These are phyloP conservation scores for Starmerella stellata DNA, from an alignment of 805 yeast species.

Conservation along the genomic window DNA sequence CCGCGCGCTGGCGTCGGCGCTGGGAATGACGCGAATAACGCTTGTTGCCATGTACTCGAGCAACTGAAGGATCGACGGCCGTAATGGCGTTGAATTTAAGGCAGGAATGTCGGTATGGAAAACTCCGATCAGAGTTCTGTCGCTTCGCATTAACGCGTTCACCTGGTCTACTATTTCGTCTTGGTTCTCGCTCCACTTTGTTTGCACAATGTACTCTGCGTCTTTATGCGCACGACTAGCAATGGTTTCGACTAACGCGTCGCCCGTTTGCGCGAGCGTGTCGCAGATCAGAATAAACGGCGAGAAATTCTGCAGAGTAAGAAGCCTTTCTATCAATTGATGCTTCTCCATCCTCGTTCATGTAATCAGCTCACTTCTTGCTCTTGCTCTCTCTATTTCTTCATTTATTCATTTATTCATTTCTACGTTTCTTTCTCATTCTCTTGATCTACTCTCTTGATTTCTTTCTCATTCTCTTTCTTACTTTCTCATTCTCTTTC, in stretches of 20 bases:
- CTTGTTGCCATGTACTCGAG: constrained; percentile 59
- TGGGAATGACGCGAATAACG: constrained; percentile 44
- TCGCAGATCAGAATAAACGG: constrained; percentile 60
- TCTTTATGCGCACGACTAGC: constrained; percentile 24
- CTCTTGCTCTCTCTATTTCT: too few relatives aligned
- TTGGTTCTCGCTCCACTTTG: constrained; percentile 29
- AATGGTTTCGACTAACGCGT: constrained; percentile 40
- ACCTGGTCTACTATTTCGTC: constrained; percentile 36
- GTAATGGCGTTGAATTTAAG: constrained; percentile 23
- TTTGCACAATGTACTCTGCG: neutral
- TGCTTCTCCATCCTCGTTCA: constrained; percentile 16
- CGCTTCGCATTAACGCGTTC: constrained; percentile 32
- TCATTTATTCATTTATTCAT: too few relatives aligned
- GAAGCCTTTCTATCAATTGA: constrained; percentile 43
- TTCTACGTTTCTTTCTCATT: too few relatives aligned
- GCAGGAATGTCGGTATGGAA: constrained; percentile 11
- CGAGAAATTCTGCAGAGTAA: constrained; percentile 52
- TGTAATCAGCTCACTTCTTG: too few relatives aligned
- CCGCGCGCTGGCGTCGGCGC: constrained; percentile 11
- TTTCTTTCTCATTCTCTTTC: too few relatives aligned
- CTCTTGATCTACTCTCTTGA: too few relatives aligned
- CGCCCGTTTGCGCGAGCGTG: constrained; percentile 49
- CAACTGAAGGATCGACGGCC: constrained; percentile 37
- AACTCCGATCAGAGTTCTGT: constrained; percentile 11
- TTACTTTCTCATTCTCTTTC: too few relatives aligned